These are phyloP conservation scores for Paramyrothecium sp. DNA, from an alignment of 2,329 filamentous ascomycete species.

Conservation along the genomic window DNA sequence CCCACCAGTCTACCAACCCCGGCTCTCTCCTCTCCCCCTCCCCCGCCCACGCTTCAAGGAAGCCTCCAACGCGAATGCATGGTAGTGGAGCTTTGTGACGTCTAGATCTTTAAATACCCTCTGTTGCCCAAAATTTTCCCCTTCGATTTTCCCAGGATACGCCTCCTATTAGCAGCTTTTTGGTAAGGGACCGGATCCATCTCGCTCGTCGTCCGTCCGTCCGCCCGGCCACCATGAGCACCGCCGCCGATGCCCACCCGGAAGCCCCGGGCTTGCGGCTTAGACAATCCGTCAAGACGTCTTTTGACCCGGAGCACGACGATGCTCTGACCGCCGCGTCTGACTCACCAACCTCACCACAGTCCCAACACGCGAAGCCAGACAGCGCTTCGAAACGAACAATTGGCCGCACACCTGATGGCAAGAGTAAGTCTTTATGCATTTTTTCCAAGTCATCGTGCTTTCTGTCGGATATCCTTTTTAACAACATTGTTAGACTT, in stretches of 20 bases:
- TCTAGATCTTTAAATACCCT: background rate
- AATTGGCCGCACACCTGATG: slow-evolving; percentile 86
- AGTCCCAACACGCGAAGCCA: background rate
- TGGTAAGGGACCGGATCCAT: background rate
- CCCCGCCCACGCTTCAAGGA: background rate
- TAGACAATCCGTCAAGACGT: background rate
- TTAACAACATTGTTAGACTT: slow-evolving; percentile 64
- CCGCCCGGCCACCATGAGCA: background rate
- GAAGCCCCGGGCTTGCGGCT: background rate
- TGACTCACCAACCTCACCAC: background rate
- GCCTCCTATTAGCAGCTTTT: background rate
- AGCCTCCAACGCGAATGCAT: background rate
- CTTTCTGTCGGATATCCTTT: slow-evolving; percentile 17
- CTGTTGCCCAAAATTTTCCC: too few species aligned
- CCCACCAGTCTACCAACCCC: background rate
- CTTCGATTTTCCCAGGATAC: too few species aligned
- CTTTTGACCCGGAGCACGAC: background rate
- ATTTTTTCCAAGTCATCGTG: slow-evolving; percentile 6
- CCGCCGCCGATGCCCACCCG: background rate
- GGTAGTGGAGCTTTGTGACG: background rate
- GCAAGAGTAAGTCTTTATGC: slow-evolving; percentile 67
- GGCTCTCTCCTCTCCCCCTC: background rate
- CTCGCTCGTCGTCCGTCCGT: background rate
- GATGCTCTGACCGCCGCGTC: background rate
- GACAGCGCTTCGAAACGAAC: slow-evolving; percentile 60